Evolutionary conservation across 768 basidiomycete genomes (phyloP), one percentile per base, ranked within the genome.

Genomic region (Mrakia hoshinonis): DNA sequence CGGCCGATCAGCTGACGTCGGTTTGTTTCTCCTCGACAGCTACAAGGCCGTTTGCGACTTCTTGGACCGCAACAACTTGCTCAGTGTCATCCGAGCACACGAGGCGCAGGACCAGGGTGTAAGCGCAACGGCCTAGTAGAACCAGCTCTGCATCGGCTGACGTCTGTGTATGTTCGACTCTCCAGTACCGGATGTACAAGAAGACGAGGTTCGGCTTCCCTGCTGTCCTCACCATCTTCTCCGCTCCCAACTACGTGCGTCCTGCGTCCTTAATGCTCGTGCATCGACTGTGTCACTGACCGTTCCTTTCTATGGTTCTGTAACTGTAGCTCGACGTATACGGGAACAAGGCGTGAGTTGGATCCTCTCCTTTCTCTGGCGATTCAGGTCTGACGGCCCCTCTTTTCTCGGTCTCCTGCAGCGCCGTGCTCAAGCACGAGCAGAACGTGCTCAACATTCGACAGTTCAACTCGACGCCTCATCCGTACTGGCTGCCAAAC

Each of bases 161-260:
- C 39, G 26, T 68, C 29, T 24, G 15, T 39, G 34, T 18, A 22
- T 26, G 31, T 13, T 36, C 34, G 3, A 13, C 5, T 43, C n/a
- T 12, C 15, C 46, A 69, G 55, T 96, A 94, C 79, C 91, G 94
- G 68, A 97, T 97, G 96, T 98, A 99, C 79, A 91, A 93, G 75
- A 99, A 99, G 82, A 98, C 96, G 4, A 92, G 92, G 80, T 90
- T 91, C 24, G 94, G 95, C 11, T 98, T 99, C 83, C 96, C 96
- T 20, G 96, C 95, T 20, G 94, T 99, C 72, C 97, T 99, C 92
- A 98, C 96, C n/a, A 94, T 99, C 77, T 99, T 99, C 82, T 94
- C 91, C 20, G 94, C 94, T 10, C 96, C 96, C 51, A 67, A 73
- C 61, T 73, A 73, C 43, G 39, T 69, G 31, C 51, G 66, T 67